These are phyloP conservation scores for Ambrosiella xylebori DNA, from an alignment of 2,329 filamentous ascomycete species.

Conservation along the genomic window DNA sequence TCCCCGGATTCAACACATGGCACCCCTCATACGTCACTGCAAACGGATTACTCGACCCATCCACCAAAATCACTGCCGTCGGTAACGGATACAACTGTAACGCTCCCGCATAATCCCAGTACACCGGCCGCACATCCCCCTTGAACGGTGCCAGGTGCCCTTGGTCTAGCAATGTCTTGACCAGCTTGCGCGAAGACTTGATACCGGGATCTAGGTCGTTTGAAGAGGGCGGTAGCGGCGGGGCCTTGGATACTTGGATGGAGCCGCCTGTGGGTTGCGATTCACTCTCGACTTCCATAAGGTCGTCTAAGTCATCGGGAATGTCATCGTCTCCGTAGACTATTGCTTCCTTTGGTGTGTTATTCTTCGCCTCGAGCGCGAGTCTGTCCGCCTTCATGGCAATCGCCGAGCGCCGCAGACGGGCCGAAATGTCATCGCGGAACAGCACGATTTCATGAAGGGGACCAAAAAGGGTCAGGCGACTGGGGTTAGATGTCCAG, in stretches of 20 bases:
- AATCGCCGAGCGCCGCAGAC: constrained; percentile 61
- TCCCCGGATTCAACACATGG: constrained; percentile 84
- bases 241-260: not conserved
- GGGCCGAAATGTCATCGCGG: constrained; percentile 67
- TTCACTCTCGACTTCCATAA: constrained; percentile 29
- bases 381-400: constrained; percentile 37
- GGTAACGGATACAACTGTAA: constrained; percentile 79
- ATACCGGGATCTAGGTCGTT: constrained; percentile 29
- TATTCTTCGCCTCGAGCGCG: constrained; percentile 20
- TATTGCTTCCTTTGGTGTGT: constrained; percentile 17
- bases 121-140: constrained; percentile 57
- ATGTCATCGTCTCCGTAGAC: constrained; percentile 8
- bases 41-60: constrained; percentile 67
- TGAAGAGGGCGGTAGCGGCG: constrained; percentile 1
- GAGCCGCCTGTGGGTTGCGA: constrained; percentile 7
- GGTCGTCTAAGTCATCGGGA: constrained; percentile 14
- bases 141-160: constrained; percentile 78
- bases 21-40: constrained; percentile 87
- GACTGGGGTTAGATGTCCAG: constrained; percentile 77
- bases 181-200: constrained; percentile 53
- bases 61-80: constrained; percentile 65
- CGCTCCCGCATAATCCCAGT: constrained; percentile 71
- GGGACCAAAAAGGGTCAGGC: constrained; percentile 71
- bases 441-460: constrained; percentile 76
- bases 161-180: constrained; percentile 85